phyloP scores from a whole-genome alignment of 2,329 filamentous ascomycete genomes.

The Fusarium xyrophilum region DNA sequence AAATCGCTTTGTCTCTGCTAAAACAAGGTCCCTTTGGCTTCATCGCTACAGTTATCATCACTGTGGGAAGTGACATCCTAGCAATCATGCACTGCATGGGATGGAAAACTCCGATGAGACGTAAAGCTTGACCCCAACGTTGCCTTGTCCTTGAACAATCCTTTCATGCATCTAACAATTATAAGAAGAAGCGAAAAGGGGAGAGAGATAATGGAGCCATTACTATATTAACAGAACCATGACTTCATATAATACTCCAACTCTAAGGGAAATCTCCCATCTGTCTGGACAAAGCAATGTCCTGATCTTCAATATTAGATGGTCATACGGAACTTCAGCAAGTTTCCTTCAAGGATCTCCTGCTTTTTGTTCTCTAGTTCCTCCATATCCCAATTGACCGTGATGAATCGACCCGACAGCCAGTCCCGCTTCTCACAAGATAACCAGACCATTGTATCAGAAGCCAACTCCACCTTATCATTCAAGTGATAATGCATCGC shows the following conservation, averaged over 20 bases:
- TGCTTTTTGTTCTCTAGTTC: neutral
- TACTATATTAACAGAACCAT: neutral
- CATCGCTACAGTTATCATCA: neutral
- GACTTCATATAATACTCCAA: fast-evolving
- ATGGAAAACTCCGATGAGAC: fast-evolving
- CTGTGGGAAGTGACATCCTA: fast-evolving
- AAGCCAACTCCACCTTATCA: neutral
- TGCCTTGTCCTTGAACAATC: fast-evolving
- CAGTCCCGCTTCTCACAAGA: neutral
- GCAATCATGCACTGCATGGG: fast-evolving
- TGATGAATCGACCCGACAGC: neutral
- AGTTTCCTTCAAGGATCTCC: neutral
- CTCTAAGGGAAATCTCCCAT: too few relatives aligned
- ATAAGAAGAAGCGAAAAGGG: fast-evolving
- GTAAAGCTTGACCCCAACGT: fast-evolving
- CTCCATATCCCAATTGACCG: constrained; percentile 2
- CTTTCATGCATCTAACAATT: neutral
- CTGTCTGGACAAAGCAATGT: neutral
- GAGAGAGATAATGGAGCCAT: neutral
- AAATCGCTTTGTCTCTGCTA: fast-evolving
- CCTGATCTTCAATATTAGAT: neutral
- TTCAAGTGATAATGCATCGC: neutral
- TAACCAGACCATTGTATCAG: neutral
- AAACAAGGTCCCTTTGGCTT: neutral
- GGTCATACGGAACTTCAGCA: neutral